Conservation (phyloP, 2,329 filamentous ascomycete genomes). For the Colletotrichum sansevieriae region DNA sequence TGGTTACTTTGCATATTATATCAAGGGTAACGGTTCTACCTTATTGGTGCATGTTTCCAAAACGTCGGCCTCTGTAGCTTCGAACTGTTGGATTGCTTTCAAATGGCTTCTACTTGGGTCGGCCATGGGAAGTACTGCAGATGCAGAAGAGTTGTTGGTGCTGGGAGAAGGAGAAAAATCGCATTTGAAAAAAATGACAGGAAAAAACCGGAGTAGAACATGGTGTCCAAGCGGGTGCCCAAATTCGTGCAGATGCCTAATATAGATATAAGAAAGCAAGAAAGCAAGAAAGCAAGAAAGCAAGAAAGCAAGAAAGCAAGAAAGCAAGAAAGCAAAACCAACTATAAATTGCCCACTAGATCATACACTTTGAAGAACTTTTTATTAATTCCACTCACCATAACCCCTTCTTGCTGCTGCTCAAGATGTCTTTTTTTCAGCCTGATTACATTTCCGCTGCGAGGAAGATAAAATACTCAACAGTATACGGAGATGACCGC, state of each 20-base stretch:
- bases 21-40: not conserved
- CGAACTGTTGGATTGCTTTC: too few species aligned
- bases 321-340: slow-evolving; percentile 1
- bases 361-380: too few species aligned
- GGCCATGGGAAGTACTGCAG: too few species aligned
- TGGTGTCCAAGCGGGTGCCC: too few species aligned
- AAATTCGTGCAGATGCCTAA: not conserved
- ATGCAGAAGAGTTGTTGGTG: too few species aligned
- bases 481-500: slow-evolving; percentile 10
- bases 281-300: not conserved
- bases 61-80: too few species aligned
- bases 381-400: too few species aligned
- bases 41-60: not conserved
- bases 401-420: not conserved
- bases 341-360: too few species aligned
- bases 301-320: not conserved
- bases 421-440: not conserved
- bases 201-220: not conserved
- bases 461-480: not conserved
- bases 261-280: not conserved
- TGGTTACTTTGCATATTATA: not conserved
- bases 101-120: too few species aligned
- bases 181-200: not conserved
- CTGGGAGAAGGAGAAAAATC: too few species aligned
- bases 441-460: not conserved